Percentiles rank a stretch among this genome's conserved stretches.
phyloP scores from a whole-genome alignment of 768 basidiomycete genomes.

The Rubroboletus pulcherrimus region DNA sequence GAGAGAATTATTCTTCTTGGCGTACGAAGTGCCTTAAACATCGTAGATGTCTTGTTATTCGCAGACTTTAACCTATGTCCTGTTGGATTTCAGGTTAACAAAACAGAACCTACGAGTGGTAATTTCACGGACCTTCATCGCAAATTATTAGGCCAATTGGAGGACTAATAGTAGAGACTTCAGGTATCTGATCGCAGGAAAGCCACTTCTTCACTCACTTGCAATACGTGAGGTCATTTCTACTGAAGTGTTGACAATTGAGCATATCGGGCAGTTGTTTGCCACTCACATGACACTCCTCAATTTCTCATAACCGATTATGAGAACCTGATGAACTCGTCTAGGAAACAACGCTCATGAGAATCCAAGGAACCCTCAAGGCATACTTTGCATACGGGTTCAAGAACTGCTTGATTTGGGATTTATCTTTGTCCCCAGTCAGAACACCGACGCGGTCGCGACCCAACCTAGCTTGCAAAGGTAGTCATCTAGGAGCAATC shows the following conservation, averaged over 20 bases:
- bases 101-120: not conserved
- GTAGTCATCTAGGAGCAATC: not conserved
- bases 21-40: slow-evolving; percentile 78
- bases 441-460: slow-evolving; percentile 55
- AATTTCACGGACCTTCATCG: slow-evolving; percentile 69
- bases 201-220: slow-evolving; percentile 40
- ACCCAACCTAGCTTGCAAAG: slow-evolving; percentile 42
- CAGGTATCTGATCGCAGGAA: not conserved
- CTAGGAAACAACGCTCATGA: slow-evolving; percentile 33
- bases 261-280: not conserved
- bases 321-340: slow-evolving; percentile 75
- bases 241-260: slow-evolving; percentile 20
- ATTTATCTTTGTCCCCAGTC: slow-evolving; percentile 56
- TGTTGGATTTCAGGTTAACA: slow-evolving; percentile 24
- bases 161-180: slow-evolving; percentile 47
- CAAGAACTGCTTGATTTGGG: slow-evolving; percentile 63
- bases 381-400: slow-evolving; percentile 51
- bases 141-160: slow-evolving; percentile 92
- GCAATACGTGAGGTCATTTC: slow-evolving; percentile 59
- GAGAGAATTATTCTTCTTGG: slow-evolving; percentile 83
- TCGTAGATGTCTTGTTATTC: slow-evolving; percentile 82
- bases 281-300: slow-evolving; percentile 70
- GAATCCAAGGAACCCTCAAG: not conserved
- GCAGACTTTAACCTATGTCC: slow-evolving; percentile 92
- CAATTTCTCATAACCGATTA: slow-evolving; percentile 93